Conservation (phyloP, 1,284 basidiomycete genomes). For the Boletellus deceptivus region DNA sequence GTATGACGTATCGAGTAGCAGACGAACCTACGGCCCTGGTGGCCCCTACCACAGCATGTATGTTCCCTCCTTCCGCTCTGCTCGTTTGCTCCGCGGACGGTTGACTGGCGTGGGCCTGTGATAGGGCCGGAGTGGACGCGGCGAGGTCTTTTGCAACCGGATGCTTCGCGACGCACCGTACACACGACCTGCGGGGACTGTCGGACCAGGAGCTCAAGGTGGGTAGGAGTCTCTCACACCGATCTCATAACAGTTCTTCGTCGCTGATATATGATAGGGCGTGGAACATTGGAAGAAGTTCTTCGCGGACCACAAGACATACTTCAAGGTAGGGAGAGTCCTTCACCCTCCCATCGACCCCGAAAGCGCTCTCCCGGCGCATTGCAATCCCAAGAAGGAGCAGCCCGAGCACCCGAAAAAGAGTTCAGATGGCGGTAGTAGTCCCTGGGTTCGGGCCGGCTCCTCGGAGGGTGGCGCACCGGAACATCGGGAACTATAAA, state of each 20-base stretch:
- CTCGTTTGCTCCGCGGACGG: conserved; percentile 16
- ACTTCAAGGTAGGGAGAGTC: conserved; percentile 74
- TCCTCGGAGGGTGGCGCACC: conserved; percentile 10
- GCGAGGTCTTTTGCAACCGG: conserved; percentile 90
- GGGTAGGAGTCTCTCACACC: background rate
- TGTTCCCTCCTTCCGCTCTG: conserved; percentile 31
- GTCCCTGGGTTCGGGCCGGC: conserved; percentile 12
- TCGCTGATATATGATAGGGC: conserved; percentile 44
- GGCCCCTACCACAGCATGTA: conserved; percentile 85
- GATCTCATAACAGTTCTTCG: background rate
- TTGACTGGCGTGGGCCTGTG: conserved; percentile 18
- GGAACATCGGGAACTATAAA: conserved; percentile 41
- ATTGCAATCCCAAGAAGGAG: conserved; percentile 67
- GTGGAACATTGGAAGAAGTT: conserved; percentile 87
- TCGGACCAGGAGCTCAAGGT: conserved; percentile 70
- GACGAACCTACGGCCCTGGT: conserved; percentile 85
- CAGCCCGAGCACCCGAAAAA: conserved; percentile 20
- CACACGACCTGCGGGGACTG: conserved; percentile 86
- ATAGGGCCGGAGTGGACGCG: conserved; percentile 83
- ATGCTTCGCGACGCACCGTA: conserved; percentile 87
- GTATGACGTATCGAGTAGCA: conserved; percentile 81
- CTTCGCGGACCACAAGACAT: conserved; percentile 78
- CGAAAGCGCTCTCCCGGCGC: conserved; percentile 70
- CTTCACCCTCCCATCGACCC: conserved; percentile 78
- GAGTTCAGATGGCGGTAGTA: conserved; percentile 5